Conservation (phyloP, 176 grass and related monocot species). For the Carex kokanica region DNA sequence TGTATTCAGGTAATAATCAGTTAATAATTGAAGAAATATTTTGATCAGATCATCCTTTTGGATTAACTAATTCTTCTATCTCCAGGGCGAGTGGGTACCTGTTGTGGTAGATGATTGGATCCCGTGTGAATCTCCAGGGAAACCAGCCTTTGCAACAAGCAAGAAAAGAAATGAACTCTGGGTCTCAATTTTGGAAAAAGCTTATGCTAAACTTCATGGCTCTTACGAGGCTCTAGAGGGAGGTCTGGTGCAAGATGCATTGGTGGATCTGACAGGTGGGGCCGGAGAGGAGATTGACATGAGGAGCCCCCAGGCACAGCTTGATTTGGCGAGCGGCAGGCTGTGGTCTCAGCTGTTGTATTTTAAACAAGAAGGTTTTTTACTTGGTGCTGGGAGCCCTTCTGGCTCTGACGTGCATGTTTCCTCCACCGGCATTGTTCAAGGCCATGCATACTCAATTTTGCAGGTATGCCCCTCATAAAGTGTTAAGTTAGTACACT, state of each 20-base stretch:
- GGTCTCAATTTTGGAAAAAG: slow-evolving; percentile 97
- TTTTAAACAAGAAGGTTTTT: slow-evolving; percentile 98
- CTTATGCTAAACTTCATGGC: slow-evolving; percentile 98
- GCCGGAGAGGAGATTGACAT: slow-evolving; percentile 99
- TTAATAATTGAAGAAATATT: slow-evolving; percentile 15
- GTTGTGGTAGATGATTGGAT: slow-evolving; percentile 99
- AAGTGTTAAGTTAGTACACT: not conserved
- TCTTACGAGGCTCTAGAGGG: slow-evolving; percentile 98
- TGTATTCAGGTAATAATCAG: slow-evolving; percentile 78
- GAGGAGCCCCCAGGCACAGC: slow-evolving; percentile 82
- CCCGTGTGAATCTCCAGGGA: slow-evolving; percentile 85
- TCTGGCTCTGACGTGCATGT: slow-evolving; percentile 92
- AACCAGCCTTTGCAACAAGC: slow-evolving; percentile 95
- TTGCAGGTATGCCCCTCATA: slow-evolving; percentile 58
- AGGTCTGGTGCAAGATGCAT: slow-evolving; percentile 98
- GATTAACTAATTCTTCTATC: slow-evolving; percentile 18
- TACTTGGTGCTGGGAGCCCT: slow-evolving; percentile 98
- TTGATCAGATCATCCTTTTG: slow-evolving; percentile 24
- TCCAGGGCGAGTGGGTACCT: slow-evolving; percentile 96
- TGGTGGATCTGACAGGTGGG: slow-evolving; percentile 95
- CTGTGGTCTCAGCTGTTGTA: slow-evolving; percentile 94
- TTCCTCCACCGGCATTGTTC: slow-evolving; percentile 98
- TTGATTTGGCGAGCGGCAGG: slow-evolving; percentile 95
- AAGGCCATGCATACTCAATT: slow-evolving; percentile 98
- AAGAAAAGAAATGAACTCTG: slow-evolving; percentile 89